phyloP scores from a whole-genome alignment of 176 grass and related monocot genomes.

The Elaeis guineensis region DNA sequence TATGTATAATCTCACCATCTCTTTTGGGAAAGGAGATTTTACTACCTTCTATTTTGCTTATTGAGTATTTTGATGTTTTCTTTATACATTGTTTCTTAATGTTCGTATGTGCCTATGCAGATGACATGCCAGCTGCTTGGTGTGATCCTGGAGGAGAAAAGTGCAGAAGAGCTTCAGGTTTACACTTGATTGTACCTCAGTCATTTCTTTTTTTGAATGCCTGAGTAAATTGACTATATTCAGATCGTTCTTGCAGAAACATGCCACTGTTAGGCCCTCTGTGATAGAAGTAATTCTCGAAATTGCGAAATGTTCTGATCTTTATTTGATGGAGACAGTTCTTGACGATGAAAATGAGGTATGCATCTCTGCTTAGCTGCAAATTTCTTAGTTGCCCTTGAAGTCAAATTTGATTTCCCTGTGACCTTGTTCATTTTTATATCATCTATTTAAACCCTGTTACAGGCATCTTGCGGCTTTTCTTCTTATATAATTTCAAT shows the following conservation, averaged over 20 bases:
- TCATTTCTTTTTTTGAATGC: conserved; percentile 2
- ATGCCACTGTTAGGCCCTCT: conserved; percentile 58
- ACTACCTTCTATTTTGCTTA: conserved; percentile 7
- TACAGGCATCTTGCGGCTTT: too few species aligned
- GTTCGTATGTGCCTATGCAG: conserved; percentile 25
- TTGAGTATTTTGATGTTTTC: background rate
- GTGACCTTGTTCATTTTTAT: conserved; percentile 30
- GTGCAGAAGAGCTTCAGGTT: conserved; percentile 79
- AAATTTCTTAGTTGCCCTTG: background rate
- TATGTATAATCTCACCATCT: too few species aligned
- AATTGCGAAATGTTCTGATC: conserved; percentile 58
- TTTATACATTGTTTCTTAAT: conserved; percentile 3
- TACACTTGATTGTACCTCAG: background rate
- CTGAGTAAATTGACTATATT: conserved; percentile 14
- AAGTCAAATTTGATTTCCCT: background rate
- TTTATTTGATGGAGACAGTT: conserved; percentile 95
- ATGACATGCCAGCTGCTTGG: conserved; percentile 85
- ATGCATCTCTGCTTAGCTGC: background rate
- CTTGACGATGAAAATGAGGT: conserved; percentile 83
- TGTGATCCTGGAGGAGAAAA: conserved; percentile 81
- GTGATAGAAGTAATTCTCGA: conserved; percentile 55
- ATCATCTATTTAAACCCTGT: too few species aligned
- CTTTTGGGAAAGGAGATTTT: background rate
- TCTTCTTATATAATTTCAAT: too few species aligned
- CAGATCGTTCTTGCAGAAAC: conserved; percentile 40